phyloP scores from a whole-genome alignment of 106 monocot species.

The Vanilla planifolia region DNA sequence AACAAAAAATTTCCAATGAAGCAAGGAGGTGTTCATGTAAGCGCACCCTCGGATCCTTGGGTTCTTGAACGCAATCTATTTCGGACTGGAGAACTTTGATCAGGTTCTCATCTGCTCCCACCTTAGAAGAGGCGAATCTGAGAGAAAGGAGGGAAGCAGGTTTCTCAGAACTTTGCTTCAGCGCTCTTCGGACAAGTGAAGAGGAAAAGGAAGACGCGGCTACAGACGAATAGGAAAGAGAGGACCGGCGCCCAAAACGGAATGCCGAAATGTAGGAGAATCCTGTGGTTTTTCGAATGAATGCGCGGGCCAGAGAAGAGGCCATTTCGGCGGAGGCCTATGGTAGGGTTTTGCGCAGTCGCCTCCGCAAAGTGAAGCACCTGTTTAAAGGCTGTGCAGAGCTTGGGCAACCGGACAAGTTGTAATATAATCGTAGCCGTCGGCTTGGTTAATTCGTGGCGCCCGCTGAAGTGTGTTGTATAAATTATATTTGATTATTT shows the following conservation, averaged over 20 bases:
- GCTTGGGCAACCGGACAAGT: too few relatives aligned
- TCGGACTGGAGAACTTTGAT: conserved; percentile 37
- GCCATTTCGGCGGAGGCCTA: conserved; percentile 7
- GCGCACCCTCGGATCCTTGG: conserved; percentile 10
- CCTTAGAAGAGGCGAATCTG: conserved; percentile 20
- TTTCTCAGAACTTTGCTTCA: background rate
- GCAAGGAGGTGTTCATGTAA: background rate
- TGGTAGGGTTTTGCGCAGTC: too few relatives aligned
- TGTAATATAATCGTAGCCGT: too few relatives aligned
- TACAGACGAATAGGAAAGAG: conserved; percentile 3
- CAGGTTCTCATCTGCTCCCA: conserved; percentile 31
- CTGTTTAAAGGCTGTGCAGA: too few relatives aligned
- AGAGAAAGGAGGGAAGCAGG: background rate
- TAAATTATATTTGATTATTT: too few relatives aligned
- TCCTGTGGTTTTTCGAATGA: conserved; percentile 24
- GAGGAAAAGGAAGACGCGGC: conserved; percentile 2
- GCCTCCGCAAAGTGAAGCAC: too few relatives aligned
- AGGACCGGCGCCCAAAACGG: background rate
- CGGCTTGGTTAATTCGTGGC: too few relatives aligned
- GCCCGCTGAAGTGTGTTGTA: too few relatives aligned
- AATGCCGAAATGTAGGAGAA: background rate
- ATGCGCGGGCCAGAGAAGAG: conserved; percentile 12
- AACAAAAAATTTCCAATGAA: background rate
- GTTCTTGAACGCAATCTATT: conserved; percentile 23
- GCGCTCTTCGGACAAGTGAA: conserved; percentile 5